Evolutionary conservation across 345 rosid species (phyloP).

Genomic region (Viola odorata): DNA sequence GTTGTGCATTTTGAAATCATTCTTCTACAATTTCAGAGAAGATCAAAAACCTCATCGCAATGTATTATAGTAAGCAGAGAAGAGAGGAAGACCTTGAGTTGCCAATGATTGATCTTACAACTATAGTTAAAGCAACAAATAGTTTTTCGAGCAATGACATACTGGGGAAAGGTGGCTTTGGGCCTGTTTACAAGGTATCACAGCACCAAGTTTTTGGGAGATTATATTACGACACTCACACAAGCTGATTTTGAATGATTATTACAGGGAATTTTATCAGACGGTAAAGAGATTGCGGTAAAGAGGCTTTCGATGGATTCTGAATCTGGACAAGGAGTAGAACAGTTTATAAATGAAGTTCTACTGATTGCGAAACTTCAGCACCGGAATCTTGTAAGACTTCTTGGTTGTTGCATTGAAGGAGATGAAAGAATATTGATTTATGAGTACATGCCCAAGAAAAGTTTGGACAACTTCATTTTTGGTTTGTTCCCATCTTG

Average conservation of each 20-base stretch:
- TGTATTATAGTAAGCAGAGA: too few species aligned
- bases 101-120: background rate
- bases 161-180: slow-evolving; percentile 35
- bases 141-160: slow-evolving; percentile 13
- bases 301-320: slow-evolving; percentile 24
- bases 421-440: slow-evolving; percentile 18
- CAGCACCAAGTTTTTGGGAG: too few species aligned
- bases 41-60: background rate
- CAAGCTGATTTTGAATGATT: too few species aligned
- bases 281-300: slow-evolving; percentile 19
- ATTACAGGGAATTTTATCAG: slow-evolving; percentile 18
- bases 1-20: background rate
- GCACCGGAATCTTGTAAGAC: slow-evolving; percentile 25
- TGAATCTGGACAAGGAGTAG: slow-evolving; percentile 15
- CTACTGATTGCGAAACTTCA: slow-evolving; percentile 19
- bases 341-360: slow-evolving; percentile 22
- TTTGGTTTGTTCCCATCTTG: slow-evolving; percentile 9
- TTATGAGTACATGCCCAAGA: slow-evolving; percentile 23
- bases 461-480: slow-evolving; percentile 22
- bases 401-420: slow-evolving; percentile 23
- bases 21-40: background rate
- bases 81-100: slow-evolving; percentile 1
- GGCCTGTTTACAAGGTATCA: slow-evolving; percentile 18
- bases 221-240: too few species aligned
- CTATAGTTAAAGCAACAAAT: slow-evolving; percentile 12